Base-by-base conservation (phyloP, 2,329 filamentous ascomycete species). In the Aotearoamyces nothofagi region DNA sequence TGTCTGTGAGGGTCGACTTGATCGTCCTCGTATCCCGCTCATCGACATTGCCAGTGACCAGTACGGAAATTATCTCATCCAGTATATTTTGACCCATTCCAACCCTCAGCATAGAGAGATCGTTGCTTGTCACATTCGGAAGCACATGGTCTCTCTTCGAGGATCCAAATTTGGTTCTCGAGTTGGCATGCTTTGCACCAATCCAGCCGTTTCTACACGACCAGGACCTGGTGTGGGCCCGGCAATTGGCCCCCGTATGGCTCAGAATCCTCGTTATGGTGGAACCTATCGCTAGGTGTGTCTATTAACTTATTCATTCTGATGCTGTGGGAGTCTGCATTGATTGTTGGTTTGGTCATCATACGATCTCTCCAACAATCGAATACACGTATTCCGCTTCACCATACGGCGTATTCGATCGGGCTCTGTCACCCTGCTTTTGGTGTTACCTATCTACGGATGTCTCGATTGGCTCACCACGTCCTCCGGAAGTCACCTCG, bases 21-120 rank as follows among this genome's bases (percentile, higher is more conserved):
- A 94, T 50, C 80, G 90, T 41, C 87, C 90, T 35, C 84, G 90
- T 31, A 96, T 96, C 57, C 87, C 90, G 3, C 64, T 98, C 43
- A 96, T 98, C 51, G 87, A 98, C 50, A 96, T 96, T 58, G 82
- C 90, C 39, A 92, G 90, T 47, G 92, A 98, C 51, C 92, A 98
- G 54, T 98, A 96, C 49, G 90, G 90, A 44, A 98, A 98, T 58
- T 98, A 98, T 49, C 68, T 98, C 38, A 81, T 98, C 38, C 90
- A 98, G 55, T 93, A 92, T 70, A 90, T 98, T 47, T 64, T 98
- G 47, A 86, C 83, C 43, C 81, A 94, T 51, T 78, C 83, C 36
- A 73, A 76, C 33, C 63, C 78, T 31, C 83, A 92, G 51, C 90
- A 96, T 51, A 81, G 84, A 33, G 92, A 98, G 50, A 63, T 92